Percentiles rank a stretch among this genome's conserved stretches.
Conservation (phyloP, 371 early-diverging fungal genomes). For the Saksenaea oblongispora region DNA sequence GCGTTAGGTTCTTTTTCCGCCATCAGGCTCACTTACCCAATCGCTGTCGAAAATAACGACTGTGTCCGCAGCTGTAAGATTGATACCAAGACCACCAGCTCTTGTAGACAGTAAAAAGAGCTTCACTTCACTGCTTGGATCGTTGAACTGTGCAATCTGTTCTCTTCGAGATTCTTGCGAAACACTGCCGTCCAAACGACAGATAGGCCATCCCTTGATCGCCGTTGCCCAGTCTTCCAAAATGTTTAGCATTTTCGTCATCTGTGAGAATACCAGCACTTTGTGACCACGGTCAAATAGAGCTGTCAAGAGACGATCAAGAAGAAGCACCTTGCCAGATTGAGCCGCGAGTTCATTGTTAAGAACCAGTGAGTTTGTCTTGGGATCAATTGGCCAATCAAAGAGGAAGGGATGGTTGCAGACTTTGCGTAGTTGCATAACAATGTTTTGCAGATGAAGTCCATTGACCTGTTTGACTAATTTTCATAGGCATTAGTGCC, state of each 20-base stretch:
- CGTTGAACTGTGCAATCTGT: slow-evolving; percentile 73
- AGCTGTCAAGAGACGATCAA: slow-evolving; percentile 82
- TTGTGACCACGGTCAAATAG: slow-evolving; percentile 81
- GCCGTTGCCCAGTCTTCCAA: slow-evolving; percentile 86
- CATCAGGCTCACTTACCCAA: slow-evolving; percentile 62
- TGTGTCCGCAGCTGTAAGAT: slow-evolving; percentile 93
- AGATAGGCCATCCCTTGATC: slow-evolving; percentile 78
- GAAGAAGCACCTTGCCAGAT: slow-evolving; percentile 86
- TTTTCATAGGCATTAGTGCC: background rate
- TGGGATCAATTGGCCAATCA: slow-evolving; percentile 69
- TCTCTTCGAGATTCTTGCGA: slow-evolving; percentile 76
- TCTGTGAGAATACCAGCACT: slow-evolving; percentile 94
- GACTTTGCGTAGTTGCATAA: slow-evolving; percentile 95
- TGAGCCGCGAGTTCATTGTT: slow-evolving; percentile 62
- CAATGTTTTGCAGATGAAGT: slow-evolving; percentile 72
- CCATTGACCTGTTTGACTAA: slow-evolving; percentile 54
- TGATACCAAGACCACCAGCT: slow-evolving; percentile 96
- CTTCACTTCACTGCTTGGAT: slow-evolving; percentile 47
- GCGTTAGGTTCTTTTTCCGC: background rate
- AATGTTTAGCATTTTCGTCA: slow-evolving; percentile 91
- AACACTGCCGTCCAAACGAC: slow-evolving; percentile 94
- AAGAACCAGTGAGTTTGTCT: slow-evolving; percentile 44
- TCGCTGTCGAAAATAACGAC: slow-evolving; percentile 93
- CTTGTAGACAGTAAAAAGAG: slow-evolving; percentile 97
- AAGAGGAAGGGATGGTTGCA: slow-evolving; percentile 97